Base-by-base conservation (phyloP, 768 basidiomycete genomes). In the Inosperma sp. region DNA sequence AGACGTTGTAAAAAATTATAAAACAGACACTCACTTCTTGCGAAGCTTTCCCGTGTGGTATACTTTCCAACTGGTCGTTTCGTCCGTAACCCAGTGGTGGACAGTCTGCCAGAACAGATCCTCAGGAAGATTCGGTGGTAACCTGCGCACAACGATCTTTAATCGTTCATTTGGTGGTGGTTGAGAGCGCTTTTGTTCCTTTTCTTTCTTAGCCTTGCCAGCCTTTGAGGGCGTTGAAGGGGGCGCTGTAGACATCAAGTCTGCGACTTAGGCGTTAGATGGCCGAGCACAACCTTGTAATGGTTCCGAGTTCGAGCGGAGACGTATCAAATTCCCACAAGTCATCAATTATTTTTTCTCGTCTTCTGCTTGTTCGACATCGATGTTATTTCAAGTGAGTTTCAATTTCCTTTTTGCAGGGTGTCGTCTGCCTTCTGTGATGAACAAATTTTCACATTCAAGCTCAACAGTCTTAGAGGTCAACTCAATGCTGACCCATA, bases 21-120 rank as follows among this genome's bases (percentile, higher is more conserved):
- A 30, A 25, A 16, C 9, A 70, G 8, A 3, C 8, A 5, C 75
- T 41, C 59, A 89, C 87, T 81, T 77, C 62, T 82, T 86, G 60
- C 78, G 75, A 53, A 81, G 62, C 69, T 90, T 90, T 8, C 89
- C 88, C 1, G 74, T 75, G 59, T 75, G 76, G 60, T 77, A 91
- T 1, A 66, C 57, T 63, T 80, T 88, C 88, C 86, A 92, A 9
- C 68, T 61, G 7, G 78, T 69, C 0, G 84, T 81, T 29, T 91
- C 84, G 14, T 88, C 84, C 1, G 80, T 75, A 13, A 93, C 86
- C 93, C 94, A 98, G 2, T 74, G 63, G 46, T 83, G 75, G 3
- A 93, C 91, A 54, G 88, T 91, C 60, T 86, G 82, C 95, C 95
- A 99, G 69, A 99, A 98, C 47, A 96, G 70, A 2, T 82, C 82